Percentiles rank a stretch among this genome's conserved stretches.
These are phyloP conservation scores for Botryosphaeria dothidea DNA, from an alignment of 2,329 filamentous ascomycete genomes.

Conservation along the genomic window DNA sequence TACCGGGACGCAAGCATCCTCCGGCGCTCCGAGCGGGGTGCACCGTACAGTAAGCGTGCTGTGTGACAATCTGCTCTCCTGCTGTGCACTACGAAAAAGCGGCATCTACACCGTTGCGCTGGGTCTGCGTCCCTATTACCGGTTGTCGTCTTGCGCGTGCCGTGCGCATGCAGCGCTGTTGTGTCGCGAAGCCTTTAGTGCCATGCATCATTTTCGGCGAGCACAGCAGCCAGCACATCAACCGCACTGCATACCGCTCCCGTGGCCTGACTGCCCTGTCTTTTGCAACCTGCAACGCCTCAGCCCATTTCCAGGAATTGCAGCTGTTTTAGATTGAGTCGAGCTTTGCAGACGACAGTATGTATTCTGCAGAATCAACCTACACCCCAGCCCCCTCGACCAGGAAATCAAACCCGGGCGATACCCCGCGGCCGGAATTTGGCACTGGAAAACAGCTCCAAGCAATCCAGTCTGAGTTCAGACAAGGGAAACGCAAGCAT, in stretches of 20 bases:
- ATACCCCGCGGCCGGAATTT: neutral
- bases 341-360: neutral
- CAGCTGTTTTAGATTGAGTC: constrained; percentile 2
- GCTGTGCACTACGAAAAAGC: neutral
- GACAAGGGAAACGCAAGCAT: neutral
- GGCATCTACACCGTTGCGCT: constrained; percentile 1
- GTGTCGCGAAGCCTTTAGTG: neutral
- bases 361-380: neutral
- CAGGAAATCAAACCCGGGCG: neutral
- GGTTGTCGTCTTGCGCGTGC: constrained; percentile 13
- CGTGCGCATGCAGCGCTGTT: neutral
- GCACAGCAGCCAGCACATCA: constrained; percentile 9
- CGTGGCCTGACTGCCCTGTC: neutral
- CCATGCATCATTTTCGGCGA: neutral
- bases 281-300: neutral
- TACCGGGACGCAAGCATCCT: constrained; percentile 1
- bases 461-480: neutral
- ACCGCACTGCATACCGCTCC: constrained; percentile 1
- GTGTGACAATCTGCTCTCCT: neutral
- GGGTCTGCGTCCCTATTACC: neutral
- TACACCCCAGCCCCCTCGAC: neutral
- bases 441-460: neutral
- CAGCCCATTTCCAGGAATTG: neutral
- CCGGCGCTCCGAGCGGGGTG: constrained; percentile 6
- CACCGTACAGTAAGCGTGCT: constrained; percentile 2